Conservation (phyloP, 305 asterid species). For the Plantago coronopus region DNA sequence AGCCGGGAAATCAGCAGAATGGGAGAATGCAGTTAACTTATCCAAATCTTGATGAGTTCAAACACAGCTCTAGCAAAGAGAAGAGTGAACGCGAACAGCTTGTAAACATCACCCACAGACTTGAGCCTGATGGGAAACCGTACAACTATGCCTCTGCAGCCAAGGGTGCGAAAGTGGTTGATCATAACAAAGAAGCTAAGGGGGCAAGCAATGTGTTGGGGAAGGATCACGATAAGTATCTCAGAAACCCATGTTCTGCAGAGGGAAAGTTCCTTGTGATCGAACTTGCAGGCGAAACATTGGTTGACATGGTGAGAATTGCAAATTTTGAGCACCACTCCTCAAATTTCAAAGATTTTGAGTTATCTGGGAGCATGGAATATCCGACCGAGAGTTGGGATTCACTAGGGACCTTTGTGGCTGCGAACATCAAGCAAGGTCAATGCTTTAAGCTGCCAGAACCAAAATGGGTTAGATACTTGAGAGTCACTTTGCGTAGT, state of each 20-base stretch:
- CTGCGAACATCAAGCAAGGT: conserved; percentile 78
- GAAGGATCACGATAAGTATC: conserved; percentile 86
- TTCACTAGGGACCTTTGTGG: conserved; percentile 63
- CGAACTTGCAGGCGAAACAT: conserved; percentile 84
- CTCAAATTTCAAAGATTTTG: conserved; percentile 79
- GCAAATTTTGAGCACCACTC: conserved; percentile 93
- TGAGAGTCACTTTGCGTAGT: conserved; percentile 66
- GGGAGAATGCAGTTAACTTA: conserved; percentile 49
- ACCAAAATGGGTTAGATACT: conserved; percentile 87
- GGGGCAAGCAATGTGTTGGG: conserved; percentile 81
- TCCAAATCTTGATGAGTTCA: conserved; percentile 80
- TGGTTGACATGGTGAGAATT: conserved; percentile 79
- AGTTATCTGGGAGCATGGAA: conserved; percentile 68
- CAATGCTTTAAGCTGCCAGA: conserved; percentile 82
- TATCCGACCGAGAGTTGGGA: conserved; percentile 83
- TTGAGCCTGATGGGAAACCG: conserved; percentile 85
- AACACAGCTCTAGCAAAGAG: conserved; percentile 51
- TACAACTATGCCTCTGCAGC: conserved; percentile 88
- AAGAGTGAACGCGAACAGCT: conserved; percentile 46
- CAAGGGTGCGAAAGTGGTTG: conserved; percentile 93
- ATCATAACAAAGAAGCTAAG: conserved; percentile 80
- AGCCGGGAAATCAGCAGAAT: conserved; percentile 31
- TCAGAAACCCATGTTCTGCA: conserved; percentile 82
- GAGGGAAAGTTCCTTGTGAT: conserved; percentile 64
- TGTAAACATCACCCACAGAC: conserved; percentile 70